These are phyloP conservation scores for Starmerella sp. DNA, from an alignment of 805 yeast genomes.

Conservation along the genomic window DNA sequence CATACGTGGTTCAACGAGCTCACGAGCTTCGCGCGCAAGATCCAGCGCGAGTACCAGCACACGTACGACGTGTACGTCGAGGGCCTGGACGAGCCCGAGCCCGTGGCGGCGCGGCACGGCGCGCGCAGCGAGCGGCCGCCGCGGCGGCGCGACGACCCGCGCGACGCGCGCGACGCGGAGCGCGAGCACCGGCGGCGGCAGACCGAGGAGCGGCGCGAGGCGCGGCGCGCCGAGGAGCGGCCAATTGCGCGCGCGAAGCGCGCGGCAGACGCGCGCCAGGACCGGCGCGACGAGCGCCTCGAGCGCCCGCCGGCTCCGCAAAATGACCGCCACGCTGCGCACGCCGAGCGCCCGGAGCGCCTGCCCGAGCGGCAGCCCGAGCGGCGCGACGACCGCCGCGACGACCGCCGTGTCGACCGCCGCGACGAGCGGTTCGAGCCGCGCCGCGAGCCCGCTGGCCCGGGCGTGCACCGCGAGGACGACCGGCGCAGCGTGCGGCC, in stretches of 20 bases:
- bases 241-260: neutral
- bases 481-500: neutral
- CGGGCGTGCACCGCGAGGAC: neutral
- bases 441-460: neutral
- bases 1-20: constrained; percentile 3
- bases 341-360: no score
- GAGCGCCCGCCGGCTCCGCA: no score
- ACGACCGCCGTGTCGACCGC: constrained; percentile 1
- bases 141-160: neutral
- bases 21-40: constrained; percentile 1
- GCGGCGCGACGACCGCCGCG: neutral
- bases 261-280: neutral
- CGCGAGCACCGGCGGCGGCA: neutral
- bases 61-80: neutral
- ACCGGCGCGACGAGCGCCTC: neutral
- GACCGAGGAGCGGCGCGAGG: neutral
- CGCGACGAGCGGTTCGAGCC: constrained; percentile 4
- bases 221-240: neutral
- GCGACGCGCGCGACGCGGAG: neutral
- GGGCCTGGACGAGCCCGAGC: neutral
- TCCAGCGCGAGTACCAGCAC: constrained; percentile 4
- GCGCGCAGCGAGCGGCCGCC: neutral
- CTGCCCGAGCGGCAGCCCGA: neutral
- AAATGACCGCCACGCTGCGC: no score
- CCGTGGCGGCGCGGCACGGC: neutral